phyloP scores from a whole-genome alignment of 441 rosid genomes.

The Lepidium campestre region DNA sequence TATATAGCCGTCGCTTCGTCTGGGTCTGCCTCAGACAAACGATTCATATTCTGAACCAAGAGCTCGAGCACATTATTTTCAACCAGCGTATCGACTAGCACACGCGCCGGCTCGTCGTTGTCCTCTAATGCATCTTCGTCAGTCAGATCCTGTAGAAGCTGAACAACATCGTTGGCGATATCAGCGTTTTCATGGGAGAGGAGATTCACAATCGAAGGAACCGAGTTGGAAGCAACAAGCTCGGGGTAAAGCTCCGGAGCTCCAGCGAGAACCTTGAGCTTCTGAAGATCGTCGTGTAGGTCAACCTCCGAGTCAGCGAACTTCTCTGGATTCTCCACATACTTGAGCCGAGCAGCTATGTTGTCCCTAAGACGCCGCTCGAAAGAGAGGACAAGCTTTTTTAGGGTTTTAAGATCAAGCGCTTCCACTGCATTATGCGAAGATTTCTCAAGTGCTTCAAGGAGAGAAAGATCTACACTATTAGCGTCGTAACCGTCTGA shows the following conservation, averaged over 20 bases:
- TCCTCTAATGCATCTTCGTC: constrained; percentile 91
- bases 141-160: constrained; percentile 81
- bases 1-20: constrained; percentile 86
- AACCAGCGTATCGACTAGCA: constrained; percentile 60
- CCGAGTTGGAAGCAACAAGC: constrained; percentile 58
- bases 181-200: constrained; percentile 84
- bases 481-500: constrained; percentile 8
- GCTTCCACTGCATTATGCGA: constrained; percentile 60
- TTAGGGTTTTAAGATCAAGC: constrained; percentile 74
- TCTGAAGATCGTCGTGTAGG: constrained; percentile 83
- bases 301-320: constrained; percentile 94
- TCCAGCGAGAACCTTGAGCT: constrained; percentile 87
- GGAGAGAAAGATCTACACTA: constrained; percentile 66
- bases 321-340: constrained; percentile 79
- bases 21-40: constrained; percentile 69
- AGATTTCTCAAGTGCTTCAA: constrained; percentile 82
- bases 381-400: constrained; percentile 86
- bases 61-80: constrained; percentile 92
- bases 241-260: constrained; percentile 97
- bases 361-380: constrained; percentile 95
- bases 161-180: constrained; percentile 85
- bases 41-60: constrained; percentile 81
- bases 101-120: constrained; percentile 77
- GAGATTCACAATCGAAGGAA: constrained; percentile 76
- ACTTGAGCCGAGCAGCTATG: constrained; percentile 94